Evolutionary conservation across 2,329 filamentous ascomycete species (phyloP), one percentile per base, ranked within the genome.

Genomic region (Colletotrichum sp.): DNA sequence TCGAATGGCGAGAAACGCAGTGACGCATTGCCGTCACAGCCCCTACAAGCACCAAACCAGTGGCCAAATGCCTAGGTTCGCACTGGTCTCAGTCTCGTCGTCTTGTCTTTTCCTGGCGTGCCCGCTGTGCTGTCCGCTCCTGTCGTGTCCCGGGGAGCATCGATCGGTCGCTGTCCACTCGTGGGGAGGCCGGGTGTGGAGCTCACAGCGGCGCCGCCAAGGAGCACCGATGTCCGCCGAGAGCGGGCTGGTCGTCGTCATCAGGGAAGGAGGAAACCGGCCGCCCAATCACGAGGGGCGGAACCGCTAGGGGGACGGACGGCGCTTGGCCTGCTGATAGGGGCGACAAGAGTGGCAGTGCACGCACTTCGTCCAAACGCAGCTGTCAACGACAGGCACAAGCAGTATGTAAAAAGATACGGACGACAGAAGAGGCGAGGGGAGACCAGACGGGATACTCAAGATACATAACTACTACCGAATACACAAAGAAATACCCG

Each of bases 231-330:
- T 69, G 70, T 62, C 74, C 74, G 70, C 70, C 74, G 64, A 76
- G 70, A 73, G 74, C 71, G 74, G 74, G 59, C 71, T 59, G 64
- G 71, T 74, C 70, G 74, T 76, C 74, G 71, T 74, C 65, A 76
- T 69, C 74, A 76, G 57, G 70, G 34, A 60, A 60, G 59, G 64
- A 74, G 57, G n/a, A 18, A 68, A 24, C 44, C 70, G 34, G 44
- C 24, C 59, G 59, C 34, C 73, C 74, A 76, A 76, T 76, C 74
- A 69, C 55, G 57, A 24, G 24, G 15, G 12, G 21, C 39, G 8
- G 39, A 65, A 49, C 15, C 28, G 64, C 39, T 32, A 60, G 70
- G 74, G 70, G 18, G 57, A 26, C 36, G 28, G 64, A 68, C 65
- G 59, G 26, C 21, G 32, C 44, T 32, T 32, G 28, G 28, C 64